A percentile compares a stretch with the other conserved stretches of the same genome.
These are phyloP conservation scores for Achaetomiella virescens DNA, from an alignment of 495 filamentous ascomycete species.

Conservation along the genomic window DNA sequence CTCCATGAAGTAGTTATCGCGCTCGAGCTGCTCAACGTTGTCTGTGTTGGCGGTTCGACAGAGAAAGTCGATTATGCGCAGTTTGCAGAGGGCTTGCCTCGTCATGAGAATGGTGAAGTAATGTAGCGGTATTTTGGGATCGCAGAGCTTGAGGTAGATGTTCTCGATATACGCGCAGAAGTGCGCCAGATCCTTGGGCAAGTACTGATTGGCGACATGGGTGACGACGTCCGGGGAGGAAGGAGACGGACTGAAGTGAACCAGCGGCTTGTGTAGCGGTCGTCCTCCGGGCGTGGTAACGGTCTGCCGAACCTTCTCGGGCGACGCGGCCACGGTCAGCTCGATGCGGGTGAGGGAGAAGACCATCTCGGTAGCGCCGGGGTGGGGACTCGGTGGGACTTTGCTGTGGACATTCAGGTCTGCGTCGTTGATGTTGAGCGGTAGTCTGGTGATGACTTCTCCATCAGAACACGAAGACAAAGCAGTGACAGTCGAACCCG, in stretches of 20 bases:
- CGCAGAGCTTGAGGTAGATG: conserved; percentile 54
- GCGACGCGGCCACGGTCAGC: conserved; percentile 42
- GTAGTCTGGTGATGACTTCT: conserved; percentile 32
- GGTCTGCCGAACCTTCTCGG: conserved; percentile 20
- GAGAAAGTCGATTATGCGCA: conserved; percentile 35
- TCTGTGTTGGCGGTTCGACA: conserved; percentile 20
- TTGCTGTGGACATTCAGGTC: conserved; percentile 47
- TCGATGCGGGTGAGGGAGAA: conserved; percentile 45
- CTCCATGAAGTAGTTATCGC: conserved; percentile 40
- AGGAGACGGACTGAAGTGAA: conserved; percentile 30
- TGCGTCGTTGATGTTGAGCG: conserved; percentile 52
- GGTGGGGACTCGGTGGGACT: conserved; percentile 35
- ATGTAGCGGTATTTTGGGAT: conserved; percentile 56
- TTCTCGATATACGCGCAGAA: conserved; percentile 53
- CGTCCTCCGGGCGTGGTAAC: conserved; percentile 18
- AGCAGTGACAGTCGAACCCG: conserved; percentile 58
- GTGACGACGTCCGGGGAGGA: conserved; percentile 37
- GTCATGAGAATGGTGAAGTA: conserved; percentile 47
- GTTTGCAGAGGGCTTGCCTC: conserved; percentile 43
- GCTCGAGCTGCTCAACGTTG: conserved; percentile 32
- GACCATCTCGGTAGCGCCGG: conserved; percentile 46
- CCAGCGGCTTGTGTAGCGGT: conserved; percentile 24
- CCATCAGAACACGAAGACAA: conserved; percentile 41
- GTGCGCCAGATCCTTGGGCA: conserved; percentile 46
- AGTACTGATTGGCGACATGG: conserved; percentile 41